A percentile compares a stretch with the other conserved stretches of the same genome.
Evolutionary conservation across 192 early-diverging fungal genomes (phyloP).

Genomic region (Geosiphon pyriformis): DNA sequence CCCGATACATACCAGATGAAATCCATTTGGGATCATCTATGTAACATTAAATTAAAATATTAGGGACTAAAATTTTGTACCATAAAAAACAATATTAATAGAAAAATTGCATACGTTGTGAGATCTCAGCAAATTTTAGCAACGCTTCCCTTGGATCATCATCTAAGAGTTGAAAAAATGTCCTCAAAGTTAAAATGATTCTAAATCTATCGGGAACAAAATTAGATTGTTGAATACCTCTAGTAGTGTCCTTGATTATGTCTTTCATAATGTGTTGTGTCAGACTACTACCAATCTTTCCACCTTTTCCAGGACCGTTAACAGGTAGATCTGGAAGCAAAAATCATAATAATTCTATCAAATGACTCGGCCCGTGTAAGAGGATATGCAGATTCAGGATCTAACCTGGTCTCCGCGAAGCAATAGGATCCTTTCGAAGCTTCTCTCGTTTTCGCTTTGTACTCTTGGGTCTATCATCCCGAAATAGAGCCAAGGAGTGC

Average conservation of each 20-base stretch:
- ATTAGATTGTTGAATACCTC: too few species aligned
- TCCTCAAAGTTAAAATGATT: neutral
- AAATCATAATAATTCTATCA: too few species aligned
- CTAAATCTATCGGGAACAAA: too few species aligned
- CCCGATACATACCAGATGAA: too few species aligned
- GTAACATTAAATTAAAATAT: too few species aligned
- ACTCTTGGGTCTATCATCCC: conserved; percentile 56
- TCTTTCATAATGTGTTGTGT: conserved; percentile 84
- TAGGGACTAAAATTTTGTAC: neutral
- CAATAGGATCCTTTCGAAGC: conserved; percentile 60
- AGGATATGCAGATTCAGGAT: too few species aligned
- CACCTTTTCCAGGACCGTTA: conserved; percentile 76
- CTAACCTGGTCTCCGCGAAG: conserved; percentile 67
- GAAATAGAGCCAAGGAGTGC: conserved; percentile 83
- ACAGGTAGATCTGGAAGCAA: conserved; percentile 55
- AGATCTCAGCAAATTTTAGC: conserved; percentile 75
- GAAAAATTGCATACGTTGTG: conserved; percentile 37
- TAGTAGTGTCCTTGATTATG: conserved; percentile 61
- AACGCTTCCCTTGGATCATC: conserved; percentile 93
- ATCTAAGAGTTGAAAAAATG: conserved; percentile 40
- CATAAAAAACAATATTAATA: neutral
- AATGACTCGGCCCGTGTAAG: too few species aligned
- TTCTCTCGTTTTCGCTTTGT: conserved; percentile 74
- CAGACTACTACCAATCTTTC: conserved; percentile 75
- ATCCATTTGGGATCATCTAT: conserved; percentile 79